A percentile compares a stretch with the other conserved stretches of the same genome.
These are phyloP conservation scores for Pseudogymnoascus sp. DNA, from an alignment of 2,329 filamentous ascomycete species.

Conservation along the genomic window DNA sequence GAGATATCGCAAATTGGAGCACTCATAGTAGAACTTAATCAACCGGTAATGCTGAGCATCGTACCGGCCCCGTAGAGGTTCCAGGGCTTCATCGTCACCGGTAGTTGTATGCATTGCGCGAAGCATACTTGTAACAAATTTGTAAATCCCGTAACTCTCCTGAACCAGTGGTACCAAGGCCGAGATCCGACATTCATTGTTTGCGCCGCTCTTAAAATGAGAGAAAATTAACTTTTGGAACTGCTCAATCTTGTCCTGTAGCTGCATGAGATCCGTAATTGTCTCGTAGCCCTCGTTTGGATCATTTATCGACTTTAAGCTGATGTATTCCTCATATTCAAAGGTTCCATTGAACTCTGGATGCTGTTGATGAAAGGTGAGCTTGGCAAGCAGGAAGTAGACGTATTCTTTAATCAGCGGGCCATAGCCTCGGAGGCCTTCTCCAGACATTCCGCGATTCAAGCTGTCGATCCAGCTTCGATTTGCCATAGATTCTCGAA, in stretches of 20 bases:
- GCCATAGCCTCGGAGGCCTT: constrained; percentile 82
- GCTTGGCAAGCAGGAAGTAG: constrained; percentile 86
- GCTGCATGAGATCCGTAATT: constrained; percentile 88
- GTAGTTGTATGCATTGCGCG: constrained; percentile 95
- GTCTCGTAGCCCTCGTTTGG: constrained; percentile 97
- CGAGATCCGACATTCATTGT: constrained; percentile 95
- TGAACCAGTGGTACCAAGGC: constrained; percentile 88
- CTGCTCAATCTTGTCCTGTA: constrained; percentile 96
- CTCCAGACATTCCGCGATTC: constrained; percentile 71
- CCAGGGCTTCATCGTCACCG: constrained; percentile 85
- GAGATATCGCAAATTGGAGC: constrained; percentile 91
- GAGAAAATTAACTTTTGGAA: constrained; percentile 99
- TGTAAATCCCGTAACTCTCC: constrained; percentile 98
- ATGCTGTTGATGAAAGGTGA: constrained; percentile 93
- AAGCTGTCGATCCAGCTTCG: constrained; percentile 88
- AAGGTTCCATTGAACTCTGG: constrained; percentile 98
- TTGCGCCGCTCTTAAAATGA: constrained; percentile 81
- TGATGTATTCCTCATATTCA: constrained; percentile 98
- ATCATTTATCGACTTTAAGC: constrained; percentile 94
- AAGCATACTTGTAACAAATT: constrained; percentile 99
- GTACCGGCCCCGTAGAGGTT: constrained; percentile 80
- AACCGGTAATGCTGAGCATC: constrained; percentile 94
- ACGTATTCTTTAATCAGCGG: constrained; percentile 95
- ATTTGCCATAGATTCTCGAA: constrained; percentile 85
- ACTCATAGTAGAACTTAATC: constrained; percentile 98